Conservation (phyloP, 2,329 filamentous ascomycete species). For the Cytospora piceae region DNA sequence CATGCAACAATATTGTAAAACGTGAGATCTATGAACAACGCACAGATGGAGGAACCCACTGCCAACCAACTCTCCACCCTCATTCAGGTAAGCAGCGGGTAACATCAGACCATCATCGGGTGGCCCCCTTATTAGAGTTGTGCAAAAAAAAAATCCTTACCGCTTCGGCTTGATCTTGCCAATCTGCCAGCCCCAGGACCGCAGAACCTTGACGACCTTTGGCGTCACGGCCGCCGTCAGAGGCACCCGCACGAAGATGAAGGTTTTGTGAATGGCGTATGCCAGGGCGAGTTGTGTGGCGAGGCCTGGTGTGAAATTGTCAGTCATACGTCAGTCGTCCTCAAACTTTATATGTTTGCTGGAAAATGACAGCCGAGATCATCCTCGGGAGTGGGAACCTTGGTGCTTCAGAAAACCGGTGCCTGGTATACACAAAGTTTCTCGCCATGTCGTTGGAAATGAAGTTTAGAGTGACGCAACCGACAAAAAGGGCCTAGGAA, state of each 20-base stretch:
- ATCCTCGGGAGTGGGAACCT: background rate
- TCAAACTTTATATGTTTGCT: background rate
- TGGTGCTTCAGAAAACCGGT: background rate
- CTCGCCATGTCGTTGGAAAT: background rate
- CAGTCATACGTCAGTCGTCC: constrained; percentile 12
- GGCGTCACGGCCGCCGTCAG: constrained; percentile 88
- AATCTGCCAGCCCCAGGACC: constrained; percentile 93
- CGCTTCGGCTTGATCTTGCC: constrained; percentile 63
- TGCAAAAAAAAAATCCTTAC: constrained; percentile 3
- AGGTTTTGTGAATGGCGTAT: constrained; percentile 96
- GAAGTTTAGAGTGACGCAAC: background rate
- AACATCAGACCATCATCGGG: constrained; percentile 22
- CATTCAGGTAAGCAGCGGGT: constrained; percentile 8
- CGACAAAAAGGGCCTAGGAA: background rate
- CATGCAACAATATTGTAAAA: background rate
- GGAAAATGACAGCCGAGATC: background rate
- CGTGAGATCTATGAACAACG: constrained; percentile 3
- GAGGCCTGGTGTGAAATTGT: constrained; percentile 49
- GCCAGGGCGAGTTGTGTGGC: constrained; percentile 87
- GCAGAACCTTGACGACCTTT: constrained; percentile 87
- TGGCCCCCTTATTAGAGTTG: background rate
- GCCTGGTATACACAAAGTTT: too few relatives aligned
- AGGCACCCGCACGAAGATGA: constrained; percentile 95
- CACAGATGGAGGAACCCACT: constrained; percentile 18
- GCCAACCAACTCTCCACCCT: background rate